Evolutionary conservation across 2,329 filamentous ascomycete genomes (phyloP).

Genomic region (Penicillium sp.): DNA sequence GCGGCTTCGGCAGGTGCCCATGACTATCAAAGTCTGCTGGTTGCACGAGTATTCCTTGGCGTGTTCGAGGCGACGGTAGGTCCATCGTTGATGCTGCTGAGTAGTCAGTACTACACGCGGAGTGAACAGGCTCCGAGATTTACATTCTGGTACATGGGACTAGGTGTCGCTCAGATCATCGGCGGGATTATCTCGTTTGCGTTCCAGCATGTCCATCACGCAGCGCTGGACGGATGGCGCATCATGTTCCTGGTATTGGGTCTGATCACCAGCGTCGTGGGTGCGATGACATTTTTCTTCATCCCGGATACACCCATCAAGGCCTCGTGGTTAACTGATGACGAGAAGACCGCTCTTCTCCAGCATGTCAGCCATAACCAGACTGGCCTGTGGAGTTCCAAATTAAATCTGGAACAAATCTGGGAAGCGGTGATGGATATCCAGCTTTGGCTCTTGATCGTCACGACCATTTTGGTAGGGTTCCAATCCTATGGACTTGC

Average conservation of each 20-base stretch:
- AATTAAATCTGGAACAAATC: conserved; percentile 50
- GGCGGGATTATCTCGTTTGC: conserved; percentile 48
- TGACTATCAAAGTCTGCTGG: conserved; percentile 55
- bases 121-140: conserved; percentile 60
- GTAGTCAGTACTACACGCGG: conserved; percentile 59
- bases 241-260: conserved; percentile 55
- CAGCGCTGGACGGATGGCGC: conserved; percentile 45
- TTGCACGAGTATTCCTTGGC: conserved; percentile 58
- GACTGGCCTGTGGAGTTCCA: conserved; percentile 53
- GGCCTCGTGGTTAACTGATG: conserved; percentile 34
- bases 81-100: conserved; percentile 62
- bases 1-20: conserved; percentile 52
- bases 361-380: conserved; percentile 50
- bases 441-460: conserved; percentile 47
- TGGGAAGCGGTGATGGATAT: conserved; percentile 47
- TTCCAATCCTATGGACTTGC: no score
- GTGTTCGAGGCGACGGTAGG: conserved; percentile 62
- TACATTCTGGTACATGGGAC: conserved; percentile 61
- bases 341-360: conserved; percentile 40
- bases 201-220: conserved; percentile 52
- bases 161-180: conserved; percentile 55
- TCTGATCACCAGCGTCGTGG: conserved; percentile 47
- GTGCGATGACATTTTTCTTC: conserved; percentile 42
- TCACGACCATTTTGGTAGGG: conserved; percentile 27
- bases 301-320: conserved; percentile 54